Base-by-base conservation (phyloP, 495 filamentous ascomycete genomes). In the Neohortaea acidophila region DNA sequence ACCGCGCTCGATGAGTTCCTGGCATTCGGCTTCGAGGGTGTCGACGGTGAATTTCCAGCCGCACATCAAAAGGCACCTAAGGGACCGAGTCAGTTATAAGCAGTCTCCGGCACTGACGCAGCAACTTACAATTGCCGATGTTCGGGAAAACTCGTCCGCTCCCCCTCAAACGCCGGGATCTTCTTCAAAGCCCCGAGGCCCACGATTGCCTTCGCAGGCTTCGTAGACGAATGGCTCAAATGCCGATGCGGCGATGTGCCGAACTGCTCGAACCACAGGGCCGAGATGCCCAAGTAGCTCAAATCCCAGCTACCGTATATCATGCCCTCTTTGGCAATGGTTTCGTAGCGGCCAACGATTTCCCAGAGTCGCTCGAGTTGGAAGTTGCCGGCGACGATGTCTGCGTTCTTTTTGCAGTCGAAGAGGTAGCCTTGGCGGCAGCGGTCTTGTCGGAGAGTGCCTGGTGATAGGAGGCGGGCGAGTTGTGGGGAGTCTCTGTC, bases 361-460 rank as follows among this genome's bases (percentile, higher is more conserved):
- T 53, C 65, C 85, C 85, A 94, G 30, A 84, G 59, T 26, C 77
- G 75, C 44, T 73, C 70, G 7, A 92, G 62, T 65, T 72, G 78
- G n/a, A 66, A 66, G 55, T 93, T 78, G 47, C 86, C 77, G 1
- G 64, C 56, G 1, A 80, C 58, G 18, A 93, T 72, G 6, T 67
- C 50, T 41, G 67, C 68, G 48, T 93, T 94, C 21, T 61, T 69
- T 9, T 56, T 48, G 42, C 68, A 79, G 52, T 93, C 68, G 48
- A 92, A 84, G 1, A 81, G 61, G 52, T 94, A 94, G 1, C 81
- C 79, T 52, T 80, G 75, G 40, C 67, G 67, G 39, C 80, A 75
- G 34, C 65, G 69, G 38, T 56, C 61, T 48, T 59, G 60, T 37
- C 23, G 41, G 6, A 44, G 11, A 12, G 34, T 39, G 10, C 29